A percentile compares a stretch with the other conserved stretches of the same genome.
phyloP scores from a whole-genome alignment of 2,329 filamentous ascomycete genomes.

The Claviceps sp. region DNA sequence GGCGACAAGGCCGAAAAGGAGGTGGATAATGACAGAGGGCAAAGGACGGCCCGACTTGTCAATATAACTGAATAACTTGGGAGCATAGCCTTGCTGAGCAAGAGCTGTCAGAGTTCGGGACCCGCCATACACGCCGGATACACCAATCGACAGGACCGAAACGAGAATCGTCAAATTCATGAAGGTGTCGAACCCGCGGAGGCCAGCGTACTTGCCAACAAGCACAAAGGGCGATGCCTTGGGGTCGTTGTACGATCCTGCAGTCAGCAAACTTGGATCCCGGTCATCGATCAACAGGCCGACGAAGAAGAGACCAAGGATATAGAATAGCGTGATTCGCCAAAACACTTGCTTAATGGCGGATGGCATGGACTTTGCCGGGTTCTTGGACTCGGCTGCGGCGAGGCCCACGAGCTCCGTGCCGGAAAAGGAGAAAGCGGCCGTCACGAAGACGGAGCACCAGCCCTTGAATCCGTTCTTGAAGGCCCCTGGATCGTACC shows the following conservation, averaged over 20 bases:
- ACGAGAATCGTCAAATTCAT: constrained; percentile 48
- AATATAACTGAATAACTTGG: constrained; percentile 41
- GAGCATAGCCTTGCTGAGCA: constrained; percentile 45
- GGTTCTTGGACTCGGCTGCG: constrained; percentile 47
- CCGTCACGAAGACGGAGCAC: constrained; percentile 58
- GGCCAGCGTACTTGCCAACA: constrained; percentile 38
- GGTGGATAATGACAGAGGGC: constrained; percentile 31
- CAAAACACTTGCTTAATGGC: constrained; percentile 70
- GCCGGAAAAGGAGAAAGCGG: constrained; percentile 59
- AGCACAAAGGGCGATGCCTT: constrained; percentile 42
- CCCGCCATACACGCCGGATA: constrained; percentile 45
- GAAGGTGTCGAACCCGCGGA: constrained; percentile 38
- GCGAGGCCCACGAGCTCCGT: constrained; percentile 47
- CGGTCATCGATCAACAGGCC: constrained; percentile 34
- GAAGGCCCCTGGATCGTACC: constrained; percentile 43
- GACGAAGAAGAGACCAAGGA: constrained; percentile 38
- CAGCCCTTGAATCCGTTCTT: constrained; percentile 63
- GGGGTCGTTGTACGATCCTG: constrained; percentile 26
- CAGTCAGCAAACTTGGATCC: constrained; percentile 26
- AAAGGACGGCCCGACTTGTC: constrained; percentile 44
- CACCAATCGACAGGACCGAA: constrained; percentile 44
- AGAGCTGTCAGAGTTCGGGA: constrained; percentile 46
- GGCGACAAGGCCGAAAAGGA: constrained; percentile 35
- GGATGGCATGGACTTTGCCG: constrained; percentile 58
- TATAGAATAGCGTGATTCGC: constrained; percentile 43